phyloP scores from a whole-genome alignment of 1,284 basidiomycete genomes.

The Porphyrellus sp. region DNA sequence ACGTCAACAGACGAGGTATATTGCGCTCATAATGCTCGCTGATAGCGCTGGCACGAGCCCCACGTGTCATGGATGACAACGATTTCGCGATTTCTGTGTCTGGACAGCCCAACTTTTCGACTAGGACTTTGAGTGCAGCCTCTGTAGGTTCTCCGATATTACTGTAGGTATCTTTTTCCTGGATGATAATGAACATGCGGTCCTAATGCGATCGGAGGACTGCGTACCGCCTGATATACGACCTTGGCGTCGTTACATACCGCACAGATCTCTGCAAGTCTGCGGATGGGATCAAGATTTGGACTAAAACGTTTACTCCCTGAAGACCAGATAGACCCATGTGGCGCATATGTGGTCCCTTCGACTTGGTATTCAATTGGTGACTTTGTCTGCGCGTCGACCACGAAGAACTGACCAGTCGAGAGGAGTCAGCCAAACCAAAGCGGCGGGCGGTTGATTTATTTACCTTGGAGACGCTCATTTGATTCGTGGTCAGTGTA shows the following conservation, averaged over 20 bases:
- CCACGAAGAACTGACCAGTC: slow-evolving; percentile 63
- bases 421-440: slow-evolving; percentile 10
- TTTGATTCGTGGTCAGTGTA: slow-evolving; percentile 93
- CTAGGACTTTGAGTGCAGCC: slow-evolving; percentile 89
- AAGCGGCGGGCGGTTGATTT: slow-evolving; percentile 23
- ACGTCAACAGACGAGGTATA: slow-evolving; percentile 83
- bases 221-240: slow-evolving; percentile 72
- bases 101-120: slow-evolving; percentile 79
- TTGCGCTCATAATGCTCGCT: slow-evolving; percentile 77
- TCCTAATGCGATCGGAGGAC: background rate
- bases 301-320: slow-evolving; percentile 62
- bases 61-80: slow-evolving; percentile 55
- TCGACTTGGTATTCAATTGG: slow-evolving; percentile 78
- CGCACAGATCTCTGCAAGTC: slow-evolving; percentile 85
- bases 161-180: slow-evolving; percentile 79
- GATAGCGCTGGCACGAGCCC: slow-evolving; percentile 75
- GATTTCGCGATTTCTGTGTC: slow-evolving; percentile 54
- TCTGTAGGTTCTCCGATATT: slow-evolving; percentile 98
- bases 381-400: slow-evolving; percentile 52
- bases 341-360: slow-evolving; percentile 86
- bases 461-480: slow-evolving; percentile 84
- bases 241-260: slow-evolving; percentile 92
- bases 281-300: slow-evolving; percentile 70
- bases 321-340: slow-evolving; percentile 66
- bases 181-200: slow-evolving; percentile 14